phyloP scores from a whole-genome alignment of 352 stramenopile genomes.

The Phytophthora idaei region DNA sequence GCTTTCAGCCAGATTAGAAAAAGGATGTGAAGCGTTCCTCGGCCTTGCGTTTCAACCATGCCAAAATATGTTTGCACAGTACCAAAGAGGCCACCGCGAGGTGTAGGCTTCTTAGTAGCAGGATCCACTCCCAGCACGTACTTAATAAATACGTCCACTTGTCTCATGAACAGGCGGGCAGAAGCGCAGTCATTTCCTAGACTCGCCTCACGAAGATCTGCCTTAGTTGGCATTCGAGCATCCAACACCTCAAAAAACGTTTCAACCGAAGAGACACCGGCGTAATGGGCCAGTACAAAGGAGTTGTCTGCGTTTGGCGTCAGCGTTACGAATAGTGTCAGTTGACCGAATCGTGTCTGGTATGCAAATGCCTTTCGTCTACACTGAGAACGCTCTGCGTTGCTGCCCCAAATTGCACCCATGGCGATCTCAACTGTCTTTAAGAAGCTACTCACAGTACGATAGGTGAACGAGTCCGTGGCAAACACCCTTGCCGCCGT shows the following conservation, averaged over 20 bases:
- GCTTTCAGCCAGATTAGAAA: no score
- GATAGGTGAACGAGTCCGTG: no score
- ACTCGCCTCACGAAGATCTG: not conserved
- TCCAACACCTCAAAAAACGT: constrained; percentile 4
- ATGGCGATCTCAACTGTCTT: no score
- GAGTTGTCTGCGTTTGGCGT: constrained; percentile 12
- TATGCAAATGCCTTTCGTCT: constrained; percentile 6
- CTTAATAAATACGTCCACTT: constrained; percentile 9
- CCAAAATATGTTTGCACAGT: no score
- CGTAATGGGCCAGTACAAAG: constrained; percentile 13
- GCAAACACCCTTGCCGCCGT: no score
- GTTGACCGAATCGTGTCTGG: constrained; percentile 14
- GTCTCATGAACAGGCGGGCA: constrained; percentile 6
- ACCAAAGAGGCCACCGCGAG: no score
- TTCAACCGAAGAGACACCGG: constrained; percentile 4
- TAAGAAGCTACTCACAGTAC: no score
- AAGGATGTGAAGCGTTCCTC: no score
- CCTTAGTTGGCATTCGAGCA: not conserved
- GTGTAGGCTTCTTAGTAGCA: not conserved
- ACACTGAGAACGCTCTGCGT: constrained; percentile 10
- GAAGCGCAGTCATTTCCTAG: constrained; percentile 10
- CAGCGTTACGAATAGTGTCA: constrained; percentile 10
- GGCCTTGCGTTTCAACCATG: no score
- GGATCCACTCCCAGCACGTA: constrained; percentile 1
- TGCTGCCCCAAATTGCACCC: constrained; percentile 3